A percentile compares a stretch with the other conserved stretches of the same genome.
Conservation (phyloP, 2,329 filamentous ascomycete genomes). For the Trichoderma sp. region DNA sequence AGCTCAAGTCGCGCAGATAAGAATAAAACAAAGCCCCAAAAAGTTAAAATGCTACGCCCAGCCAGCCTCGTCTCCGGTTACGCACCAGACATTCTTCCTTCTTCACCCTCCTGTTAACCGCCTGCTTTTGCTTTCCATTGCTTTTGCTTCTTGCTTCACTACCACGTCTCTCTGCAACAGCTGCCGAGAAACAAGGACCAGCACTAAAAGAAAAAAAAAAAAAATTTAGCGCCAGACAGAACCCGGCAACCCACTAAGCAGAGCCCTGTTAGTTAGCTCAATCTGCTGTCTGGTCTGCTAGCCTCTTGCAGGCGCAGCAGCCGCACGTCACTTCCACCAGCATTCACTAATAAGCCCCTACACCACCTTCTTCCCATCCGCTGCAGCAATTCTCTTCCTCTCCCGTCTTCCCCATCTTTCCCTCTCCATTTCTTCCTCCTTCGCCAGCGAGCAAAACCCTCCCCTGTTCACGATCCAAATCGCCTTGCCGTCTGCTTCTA, state of each 20-base stretch:
- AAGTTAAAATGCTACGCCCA: background rate
- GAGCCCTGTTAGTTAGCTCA: background rate
- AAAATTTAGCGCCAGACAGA: too few relatives aligned
- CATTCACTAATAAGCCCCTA: conserved; percentile 10
- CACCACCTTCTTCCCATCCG: conserved; percentile 5
- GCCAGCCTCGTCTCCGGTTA: background rate
- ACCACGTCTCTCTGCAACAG: background rate
- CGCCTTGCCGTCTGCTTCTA: background rate
- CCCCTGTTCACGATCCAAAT: background rate
- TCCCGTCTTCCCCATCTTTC: background rate
- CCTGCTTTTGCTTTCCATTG: too few relatives aligned
- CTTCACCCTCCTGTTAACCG: background rate
- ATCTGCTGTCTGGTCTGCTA: too few relatives aligned
- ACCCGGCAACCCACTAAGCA: background rate
- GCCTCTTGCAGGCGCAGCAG: conserved; percentile 9
- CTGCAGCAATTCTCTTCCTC: background rate
- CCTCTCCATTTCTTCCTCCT: background rate
- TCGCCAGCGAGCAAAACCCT: background rate
- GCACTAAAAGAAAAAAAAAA: background rate
- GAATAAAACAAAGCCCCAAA: background rate
- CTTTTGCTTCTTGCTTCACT: background rate
- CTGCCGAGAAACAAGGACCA: conserved; percentile 1
- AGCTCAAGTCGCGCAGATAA: background rate
- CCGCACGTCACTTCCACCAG: conserved; percentile 12
- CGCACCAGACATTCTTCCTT: background rate